Conservation (phyloP, 768 basidiomycete species). For the Cystofilobasidium macerans region DNA sequence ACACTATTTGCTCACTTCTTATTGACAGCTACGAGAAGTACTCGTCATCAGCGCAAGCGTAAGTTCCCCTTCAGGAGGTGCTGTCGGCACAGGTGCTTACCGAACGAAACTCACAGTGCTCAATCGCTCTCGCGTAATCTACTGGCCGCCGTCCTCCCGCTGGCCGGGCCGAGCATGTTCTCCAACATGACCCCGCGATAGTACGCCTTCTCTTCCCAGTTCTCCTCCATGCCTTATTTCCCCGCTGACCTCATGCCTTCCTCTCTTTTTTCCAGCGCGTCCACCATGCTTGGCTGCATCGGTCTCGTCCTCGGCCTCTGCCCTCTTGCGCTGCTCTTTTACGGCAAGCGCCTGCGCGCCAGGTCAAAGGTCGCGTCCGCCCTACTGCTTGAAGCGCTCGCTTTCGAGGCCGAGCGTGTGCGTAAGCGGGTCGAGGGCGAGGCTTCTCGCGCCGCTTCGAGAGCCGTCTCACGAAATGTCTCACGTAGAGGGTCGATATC, state of each 20-base stretch:
- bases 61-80: slow-evolving; percentile 27
- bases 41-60: slow-evolving; percentile 35
- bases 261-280: slow-evolving; percentile 31
- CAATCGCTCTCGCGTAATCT: slow-evolving; percentile 29
- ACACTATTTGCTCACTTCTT: slow-evolving; percentile 1
- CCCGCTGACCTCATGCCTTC: slow-evolving; percentile 15
- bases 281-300: slow-evolving; percentile 33
- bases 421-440: background rate
- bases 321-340: slow-evolving; percentile 32
- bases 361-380: slow-evolving; percentile 34
- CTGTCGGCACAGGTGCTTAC: background rate
- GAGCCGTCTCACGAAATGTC: background rate
- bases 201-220: background rate
- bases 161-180: slow-evolving; percentile 31
- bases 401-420: slow-evolving; percentile 1
- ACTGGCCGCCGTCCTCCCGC: slow-evolving; percentile 30
- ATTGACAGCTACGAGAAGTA: slow-evolving; percentile 35
- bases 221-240: background rate
- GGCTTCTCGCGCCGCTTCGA: background rate
- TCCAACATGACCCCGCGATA: background rate
- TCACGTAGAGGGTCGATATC: too few species aligned
- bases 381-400: slow-evolving; percentile 24
- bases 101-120: background rate
- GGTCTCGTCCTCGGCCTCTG: slow-evolving; percentile 30
- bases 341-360: slow-evolving; percentile 32